Percentiles rank a stretch among this genome's conserved stretches.
Conservation (phyloP, 2,329 filamentous ascomycete genomes). For the Cryphonectria naterciae region DNA sequence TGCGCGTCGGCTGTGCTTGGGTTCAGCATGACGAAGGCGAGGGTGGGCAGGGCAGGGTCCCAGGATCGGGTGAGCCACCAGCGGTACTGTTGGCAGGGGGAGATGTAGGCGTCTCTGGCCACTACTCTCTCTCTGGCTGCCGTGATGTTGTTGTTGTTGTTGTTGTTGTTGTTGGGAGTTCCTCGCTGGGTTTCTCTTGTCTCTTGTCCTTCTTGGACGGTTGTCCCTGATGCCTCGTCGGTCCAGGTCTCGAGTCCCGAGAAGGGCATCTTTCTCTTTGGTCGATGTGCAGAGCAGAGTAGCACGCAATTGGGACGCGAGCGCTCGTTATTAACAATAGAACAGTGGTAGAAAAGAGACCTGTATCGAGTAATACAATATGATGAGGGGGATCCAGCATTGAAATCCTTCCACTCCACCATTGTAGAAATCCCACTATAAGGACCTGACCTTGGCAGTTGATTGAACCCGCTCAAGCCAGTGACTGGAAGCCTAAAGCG, state of each 20-base stretch:
- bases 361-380: too few relatives aligned
- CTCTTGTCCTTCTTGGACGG: too few relatives aligned
- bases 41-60: neutral
- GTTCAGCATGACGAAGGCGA: conserved; percentile 11
- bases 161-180: neutral
- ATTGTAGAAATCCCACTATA: too few relatives aligned
- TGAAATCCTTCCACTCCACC: too few relatives aligned
- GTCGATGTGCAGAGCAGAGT: neutral
- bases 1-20: conserved; percentile 2
- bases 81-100: neutral
- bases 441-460: too few relatives aligned
- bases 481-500: too few relatives aligned
- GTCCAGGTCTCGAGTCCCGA: too few relatives aligned
- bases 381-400: too few relatives aligned
- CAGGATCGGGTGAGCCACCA: conserved; percentile 4
- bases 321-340: too few relatives aligned
- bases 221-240: too few relatives aligned
- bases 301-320: neutral
- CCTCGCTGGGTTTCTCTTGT: neutral
- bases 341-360: too few relatives aligned
- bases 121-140: neutral
- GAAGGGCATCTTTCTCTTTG: neutral
- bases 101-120: neutral
- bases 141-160: neutral
- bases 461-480: too few relatives aligned